Base-by-base conservation (phyloP, 2,329 filamentous ascomycete species). In the Scytalidium sp. region DNA sequence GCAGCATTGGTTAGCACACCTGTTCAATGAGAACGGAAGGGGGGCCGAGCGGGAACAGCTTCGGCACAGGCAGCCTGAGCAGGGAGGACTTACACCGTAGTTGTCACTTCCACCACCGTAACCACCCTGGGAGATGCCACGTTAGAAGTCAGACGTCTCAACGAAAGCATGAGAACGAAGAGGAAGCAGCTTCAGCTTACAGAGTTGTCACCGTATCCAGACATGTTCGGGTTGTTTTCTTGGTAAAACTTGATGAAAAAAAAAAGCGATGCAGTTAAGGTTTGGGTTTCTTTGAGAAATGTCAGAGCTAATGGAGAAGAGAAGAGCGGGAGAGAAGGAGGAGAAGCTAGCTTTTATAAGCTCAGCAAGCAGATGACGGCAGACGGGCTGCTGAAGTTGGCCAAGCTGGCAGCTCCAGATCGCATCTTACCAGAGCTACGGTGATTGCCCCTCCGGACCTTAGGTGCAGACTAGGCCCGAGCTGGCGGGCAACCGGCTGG, bases 31-130 rank as follows among this genome's bases (percentile, higher is more conserved):
- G n/a, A n/a, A n/a, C n/a, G n/a, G n/a, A n/a, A n/a, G n/a, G n/a
- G n/a, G n/a, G n/a, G n/a, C n/a, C n/a, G n/a, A n/a, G n/a, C n/a
- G n/a, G n/a, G n/a, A n/a, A n/a, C n/a, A n/a, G n/a, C n/a, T n/a
- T n/a, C n/a, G n/a, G n/a, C n/a, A n/a, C n/a, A n/a, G n/a, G n/a
- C 20, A 21, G 22, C 17, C 25, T 7, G 41, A 25, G 20, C 21
- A 40, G 47, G 43, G 29, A 11, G 21, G 29, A 43, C 56, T 56
- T 56, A 60, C 54, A 29, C 58, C 57, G 43, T 56, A 58, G 46
- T 49, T 53, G 36, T 55, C 51, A 44, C 55, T 47, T 44, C 54
- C 54, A 25, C 20, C 15, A 41, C 32, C 42, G 41, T 49, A 39
- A 22, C 23, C 42, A 41, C 22, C 15, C 9, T 43, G 20, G 23